Evolutionary conservation across 257 asterid genomes (phyloP), one percentile per base, ranked within the genome.

Genomic region (Solanum ossicruentum): DNA sequence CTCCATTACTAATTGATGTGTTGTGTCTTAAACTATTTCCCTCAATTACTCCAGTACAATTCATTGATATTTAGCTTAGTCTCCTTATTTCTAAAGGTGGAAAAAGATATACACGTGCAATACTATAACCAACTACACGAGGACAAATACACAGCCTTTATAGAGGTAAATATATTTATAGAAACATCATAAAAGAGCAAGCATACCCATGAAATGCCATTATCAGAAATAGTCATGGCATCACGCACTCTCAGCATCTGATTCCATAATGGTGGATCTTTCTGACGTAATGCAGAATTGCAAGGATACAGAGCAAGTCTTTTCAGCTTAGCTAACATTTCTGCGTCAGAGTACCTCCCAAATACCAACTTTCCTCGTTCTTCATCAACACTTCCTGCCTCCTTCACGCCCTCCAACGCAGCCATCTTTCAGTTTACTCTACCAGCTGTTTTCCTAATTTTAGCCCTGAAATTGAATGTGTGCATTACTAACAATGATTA

Each of bases 291-390:
- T 81, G 81, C 85, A 58, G 88, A 88, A 84, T 85, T 80, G 84
- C 92, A 89, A 83, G 97, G 98, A 88, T 92, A 92, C 80, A 89
- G 7, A 61, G 98, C 95, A 51, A 95, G 88, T 82, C 32, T 84
- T 88, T 91, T 93, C 81, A 95, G 87, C 89, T 81, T 87, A 87
- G 90, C 80, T 63, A 95, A 77, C 94, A 92, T 70, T 86, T 92
- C 94, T 47, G 86, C 90, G 67, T 89, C 92, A 28, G 95, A 88
- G 82, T 87, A 89, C 86, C 84, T 90, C 86, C 97, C 97, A 85
- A 89, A 91, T 18, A 93, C n/a, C 39, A 90, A 90, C 23, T 88
- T 88, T 28, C 65, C 65, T 47, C 36, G 16, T 85, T 85, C 81
- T 71, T 61, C 79, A 21, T 77, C 87, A 18, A 75, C 89, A 75